phyloP scores from a whole-genome alignment of 2,329 filamentous ascomycete species.

The Dactylellina cionopaga region DNA sequence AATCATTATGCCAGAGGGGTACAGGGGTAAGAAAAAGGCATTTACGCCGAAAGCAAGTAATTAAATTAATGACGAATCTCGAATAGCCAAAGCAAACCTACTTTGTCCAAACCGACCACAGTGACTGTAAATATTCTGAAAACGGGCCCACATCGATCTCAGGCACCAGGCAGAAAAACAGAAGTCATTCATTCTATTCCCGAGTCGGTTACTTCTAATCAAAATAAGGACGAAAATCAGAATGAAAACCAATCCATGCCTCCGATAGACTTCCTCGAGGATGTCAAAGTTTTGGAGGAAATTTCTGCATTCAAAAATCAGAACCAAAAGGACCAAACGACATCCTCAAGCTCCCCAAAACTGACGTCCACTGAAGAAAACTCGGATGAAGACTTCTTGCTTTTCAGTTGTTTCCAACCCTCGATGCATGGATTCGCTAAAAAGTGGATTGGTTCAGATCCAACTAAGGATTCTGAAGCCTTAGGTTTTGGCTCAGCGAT shows the following conservation, averaged over 20 bases:
- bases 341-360: neutral
- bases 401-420: no score
- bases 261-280: neutral
- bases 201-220: neutral
- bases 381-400: neutral
- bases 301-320: neutral
- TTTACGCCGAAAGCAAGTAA: neutral
- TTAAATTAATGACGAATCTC: neutral
- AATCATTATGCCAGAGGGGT: no score
- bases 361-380: neutral
- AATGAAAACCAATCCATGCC: neutral
- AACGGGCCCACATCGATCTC: neutral
- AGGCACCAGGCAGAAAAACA: neutral
- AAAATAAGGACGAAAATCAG: no score
- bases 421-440: no score
- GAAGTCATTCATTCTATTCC: neutral
- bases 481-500: no score
- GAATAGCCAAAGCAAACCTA: neutral
- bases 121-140: constrained; percentile 31
- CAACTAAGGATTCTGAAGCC: no score
- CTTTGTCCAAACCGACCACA: neutral
- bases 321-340: neutral
- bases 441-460: no score
- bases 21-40: no score
- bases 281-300: neutral